Conservation (phyloP, 495 filamentous ascomycete species). For the Choiromyces venosus region DNA sequence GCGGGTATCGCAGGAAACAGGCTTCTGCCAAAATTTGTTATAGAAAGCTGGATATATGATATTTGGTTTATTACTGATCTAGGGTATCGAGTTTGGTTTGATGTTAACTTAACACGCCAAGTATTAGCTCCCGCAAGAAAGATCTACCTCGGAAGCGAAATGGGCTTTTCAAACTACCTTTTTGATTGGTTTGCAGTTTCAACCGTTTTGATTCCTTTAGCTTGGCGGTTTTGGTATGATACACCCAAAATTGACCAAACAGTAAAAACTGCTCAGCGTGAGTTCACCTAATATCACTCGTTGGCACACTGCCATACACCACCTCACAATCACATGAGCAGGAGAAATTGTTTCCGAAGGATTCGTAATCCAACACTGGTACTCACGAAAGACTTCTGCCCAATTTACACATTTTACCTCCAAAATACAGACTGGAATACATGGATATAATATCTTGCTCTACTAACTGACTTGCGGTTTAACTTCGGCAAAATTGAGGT, state of each 20-base stretch:
- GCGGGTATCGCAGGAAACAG: neutral
- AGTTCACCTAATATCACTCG: neutral
- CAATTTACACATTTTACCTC: too few species aligned
- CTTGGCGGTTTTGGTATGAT: neutral
- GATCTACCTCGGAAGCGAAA: neutral
- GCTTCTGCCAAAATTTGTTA: neutral
- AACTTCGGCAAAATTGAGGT: too few species aligned
- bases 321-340: too few species aligned
- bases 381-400: too few species aligned
- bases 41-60: neutral
- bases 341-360: too few species aligned
- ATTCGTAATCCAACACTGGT: too few species aligned
- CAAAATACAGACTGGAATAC: too few species aligned
- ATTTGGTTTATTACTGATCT: too few species aligned
- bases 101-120: neutral
- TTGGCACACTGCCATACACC: neutral
- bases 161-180: neutral
- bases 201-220: too few species aligned
- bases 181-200: neutral
- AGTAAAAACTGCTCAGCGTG: neutral
- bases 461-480: too few species aligned
- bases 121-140: neutral
- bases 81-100: neutral
- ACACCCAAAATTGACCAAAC: neutral
- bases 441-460: too few species aligned